Evolutionary conservation across 2,329 filamentous ascomycete genomes (phyloP), one percentile per base, ranked within the genome.

Genomic region (Diaporthe australafricana): DNA sequence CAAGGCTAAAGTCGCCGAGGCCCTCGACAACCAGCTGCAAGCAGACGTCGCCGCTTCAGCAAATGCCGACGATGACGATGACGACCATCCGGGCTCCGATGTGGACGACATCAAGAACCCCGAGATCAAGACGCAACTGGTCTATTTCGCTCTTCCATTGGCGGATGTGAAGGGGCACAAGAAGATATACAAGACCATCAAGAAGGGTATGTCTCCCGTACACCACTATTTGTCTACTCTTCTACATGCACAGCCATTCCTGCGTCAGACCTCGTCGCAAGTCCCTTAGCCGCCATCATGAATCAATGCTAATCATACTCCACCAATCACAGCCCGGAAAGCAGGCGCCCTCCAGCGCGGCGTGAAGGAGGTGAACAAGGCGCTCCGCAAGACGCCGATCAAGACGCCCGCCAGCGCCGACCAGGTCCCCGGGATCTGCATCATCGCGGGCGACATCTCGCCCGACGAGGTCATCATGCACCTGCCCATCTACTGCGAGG

Each of bases 391-490:
- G 87, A 96, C 94, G 17, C 88, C 93, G 71, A 83, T 90, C 77
- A 89, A 91, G 71, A 89, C 90, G n/a, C 88, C 90, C 73, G 86
- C 89, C 80, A 86, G 89, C 67, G 82, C 88, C 68, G 72, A 74
- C 55, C 72, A 74, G 22, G 87, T 91, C 79, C 91, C 93, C 55
- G 89, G 91, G 76, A 89, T 99, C 76, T 94, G 98, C 78, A 88
- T 99, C 82, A 94, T 99, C 77, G 96, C 96, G 45, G 96, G 94
- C 78, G 96, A 99, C 84, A 98, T 99, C 86, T 98, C 94, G 68
- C 96, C 96, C 76, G 96, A 96, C 92, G 96, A 99, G 84, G 96
- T 99, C 82, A 98, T 99, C 86, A 96, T 94, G 73, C 96, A 99
- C 86, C 94, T 99, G 76, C 96, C 96, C 78, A 94, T 99, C 71